Evolutionary conservation across 371 early-diverging fungal species (phyloP).

Genomic region (Paraphysoderma sedebokerense): DNA sequence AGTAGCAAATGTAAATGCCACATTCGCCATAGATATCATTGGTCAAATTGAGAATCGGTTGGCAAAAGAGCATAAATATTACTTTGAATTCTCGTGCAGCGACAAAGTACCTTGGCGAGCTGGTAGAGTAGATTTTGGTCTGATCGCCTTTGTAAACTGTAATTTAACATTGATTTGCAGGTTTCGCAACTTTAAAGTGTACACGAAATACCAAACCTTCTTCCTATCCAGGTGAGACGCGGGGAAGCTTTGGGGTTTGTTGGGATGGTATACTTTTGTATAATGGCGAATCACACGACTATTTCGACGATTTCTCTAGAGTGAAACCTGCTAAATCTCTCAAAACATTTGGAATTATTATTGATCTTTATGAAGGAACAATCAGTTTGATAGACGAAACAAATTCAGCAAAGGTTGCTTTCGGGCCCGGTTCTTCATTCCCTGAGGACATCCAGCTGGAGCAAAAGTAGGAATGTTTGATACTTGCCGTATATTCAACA

Average conservation of each 20-base stretch:
- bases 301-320: not conserved
- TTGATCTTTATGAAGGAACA: conserved; percentile 16
- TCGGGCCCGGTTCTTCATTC: too few species aligned
- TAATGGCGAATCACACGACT: not conserved
- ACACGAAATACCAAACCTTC: not conserved
- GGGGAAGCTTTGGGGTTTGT: conserved; percentile 17
- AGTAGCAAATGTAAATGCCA: conserved; percentile 8
- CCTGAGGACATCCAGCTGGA: too few species aligned
- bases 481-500: too few species aligned
- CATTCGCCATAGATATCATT: conserved; percentile 10
- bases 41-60: conserved; percentile 12
- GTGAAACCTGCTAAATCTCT: not conserved
- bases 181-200: conserved; percentile 1
- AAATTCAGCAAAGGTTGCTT: too few species aligned
- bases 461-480: too few species aligned
- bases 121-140: conserved; percentile 12
- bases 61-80: conserved; percentile 15
- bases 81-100: conserved; percentile 21
- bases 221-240: conserved; percentile 15
- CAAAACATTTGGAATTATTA: conserved; percentile 17
- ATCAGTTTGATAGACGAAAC: conserved; percentile 14
- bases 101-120: conserved; percentile 16
- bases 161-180: conserved; percentile 1
- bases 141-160: not conserved
- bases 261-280: conserved; percentile 1